A percentile compares a stretch with the other conserved stretches of the same genome.
These are phyloP conservation scores for Pseudohalonectria lignicola DNA, from an alignment of 2,329 filamentous ascomycete genomes.

Conservation along the genomic window DNA sequence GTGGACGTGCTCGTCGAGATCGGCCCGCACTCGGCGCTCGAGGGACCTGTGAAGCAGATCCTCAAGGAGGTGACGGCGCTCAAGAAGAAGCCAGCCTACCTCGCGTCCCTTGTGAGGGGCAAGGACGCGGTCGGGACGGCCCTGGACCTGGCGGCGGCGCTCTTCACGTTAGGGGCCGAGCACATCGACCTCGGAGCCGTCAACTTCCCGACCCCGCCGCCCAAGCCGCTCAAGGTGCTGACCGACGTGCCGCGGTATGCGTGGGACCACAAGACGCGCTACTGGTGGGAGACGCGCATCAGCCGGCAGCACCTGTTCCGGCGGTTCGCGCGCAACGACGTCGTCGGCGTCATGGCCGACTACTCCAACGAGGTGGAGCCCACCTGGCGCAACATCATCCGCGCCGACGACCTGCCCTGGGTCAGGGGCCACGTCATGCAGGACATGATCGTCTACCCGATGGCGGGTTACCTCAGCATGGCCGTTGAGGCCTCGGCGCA, in stretches of 20 bases:
- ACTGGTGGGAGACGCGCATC: constrained; percentile 13
- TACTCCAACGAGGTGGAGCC: constrained; percentile 22
- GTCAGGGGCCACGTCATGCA: constrained; percentile 36
- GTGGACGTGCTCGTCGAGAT: constrained; percentile 12
- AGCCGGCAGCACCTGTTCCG: constrained; percentile 19
- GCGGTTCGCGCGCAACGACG: constrained; percentile 19
- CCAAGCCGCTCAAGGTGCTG: constrained; percentile 2
- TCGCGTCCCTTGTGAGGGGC: constrained; percentile 21
- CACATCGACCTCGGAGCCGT: constrained; percentile 3
- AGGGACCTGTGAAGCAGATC: constrained; percentile 12
- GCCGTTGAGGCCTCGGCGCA: constrained; percentile 19
- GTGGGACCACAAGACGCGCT: constrained; percentile 8
- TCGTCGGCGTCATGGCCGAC: constrained; percentile 20
- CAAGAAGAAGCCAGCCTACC: constrained; percentile 17
- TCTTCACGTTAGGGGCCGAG: constrained; percentile 2
- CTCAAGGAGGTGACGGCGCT: constrained; percentile 5
- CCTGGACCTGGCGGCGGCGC: constrained; percentile 1
- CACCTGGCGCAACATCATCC: constrained; percentile 25
- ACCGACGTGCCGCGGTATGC: constrained; percentile 9
- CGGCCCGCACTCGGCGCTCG: constrained; percentile 15
- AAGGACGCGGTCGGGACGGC: constrained; percentile 5
- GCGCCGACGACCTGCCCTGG: constrained; percentile 28
- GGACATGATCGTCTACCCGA: constrained; percentile 33
- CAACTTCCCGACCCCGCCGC: constrained; percentile 5
- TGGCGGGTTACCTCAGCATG: constrained; percentile 30